Evolutionary conservation across 192 early-diverging fungal genomes (phyloP).

Genomic region (Coemansia sp.): DNA sequence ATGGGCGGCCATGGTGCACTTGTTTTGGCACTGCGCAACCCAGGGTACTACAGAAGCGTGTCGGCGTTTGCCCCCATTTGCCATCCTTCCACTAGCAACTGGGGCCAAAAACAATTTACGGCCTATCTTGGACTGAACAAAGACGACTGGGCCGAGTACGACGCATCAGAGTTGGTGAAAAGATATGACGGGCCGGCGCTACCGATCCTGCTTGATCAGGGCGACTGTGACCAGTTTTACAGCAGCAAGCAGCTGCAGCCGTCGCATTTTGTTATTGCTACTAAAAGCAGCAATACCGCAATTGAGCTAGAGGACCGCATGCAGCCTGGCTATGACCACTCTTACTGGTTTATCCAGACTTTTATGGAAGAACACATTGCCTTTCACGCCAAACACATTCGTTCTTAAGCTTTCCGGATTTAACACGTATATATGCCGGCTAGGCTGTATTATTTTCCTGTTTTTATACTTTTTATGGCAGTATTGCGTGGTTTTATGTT

Average conservation of each 20-base stretch:
- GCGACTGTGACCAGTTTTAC: conserved; percentile 69
- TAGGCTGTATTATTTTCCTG: not conserved
- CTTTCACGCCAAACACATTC: conserved; percentile 66
- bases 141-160: conserved; percentile 66
- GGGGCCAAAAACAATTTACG: conserved; percentile 80
- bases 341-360: conserved; percentile 80
- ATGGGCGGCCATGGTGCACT: conserved; percentile 93
- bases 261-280: conserved; percentile 57
- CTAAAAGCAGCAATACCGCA: conserved; percentile 39
- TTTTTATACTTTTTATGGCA: not conserved
- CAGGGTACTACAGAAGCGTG: conserved; percentile 65
- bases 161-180: conserved; percentile 70
- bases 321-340: conserved; percentile 85
- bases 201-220: conserved; percentile 60
- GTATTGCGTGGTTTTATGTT: not conserved
- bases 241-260: conserved; percentile 64
- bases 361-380: conserved; percentile 76
- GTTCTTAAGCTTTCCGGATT: not conserved
- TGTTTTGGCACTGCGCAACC: conserved; percentile 70
- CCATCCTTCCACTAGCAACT: conserved; percentile 66
- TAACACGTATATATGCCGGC: not conserved
- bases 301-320: conserved; percentile 61
- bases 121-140: conserved; percentile 68
- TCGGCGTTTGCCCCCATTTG: conserved; percentile 85
- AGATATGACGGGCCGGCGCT: conserved; percentile 42